Percentiles rank a stretch among this genome's conserved stretches.
Evolutionary conservation across 2,329 filamentous ascomycete species (phyloP).

Genomic region (Ascochyta koolunga): DNA sequence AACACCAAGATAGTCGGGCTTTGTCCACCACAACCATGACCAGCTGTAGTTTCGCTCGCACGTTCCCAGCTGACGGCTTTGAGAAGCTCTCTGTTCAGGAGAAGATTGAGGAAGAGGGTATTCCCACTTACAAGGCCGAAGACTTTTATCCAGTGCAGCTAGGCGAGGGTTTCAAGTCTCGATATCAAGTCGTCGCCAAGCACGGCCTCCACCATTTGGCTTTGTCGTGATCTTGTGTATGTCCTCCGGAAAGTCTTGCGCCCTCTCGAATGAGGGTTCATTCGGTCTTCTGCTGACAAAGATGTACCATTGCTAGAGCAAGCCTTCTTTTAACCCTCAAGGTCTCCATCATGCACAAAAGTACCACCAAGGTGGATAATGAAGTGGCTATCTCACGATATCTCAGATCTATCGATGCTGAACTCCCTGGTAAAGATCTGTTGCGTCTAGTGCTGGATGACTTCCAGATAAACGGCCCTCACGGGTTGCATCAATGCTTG

Average conservation of each 20-base stretch:
- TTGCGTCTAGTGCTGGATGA: conserved; percentile 5
- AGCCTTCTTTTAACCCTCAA: not conserved
- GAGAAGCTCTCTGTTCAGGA: not conserved
- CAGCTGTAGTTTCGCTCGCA: not conserved
- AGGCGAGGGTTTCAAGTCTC: conserved; percentile 4
- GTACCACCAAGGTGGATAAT: not conserved
- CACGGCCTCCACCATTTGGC: conserved; percentile 5
- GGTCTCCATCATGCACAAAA: not conserved
- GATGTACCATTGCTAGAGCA: not conserved
- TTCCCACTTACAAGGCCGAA: not conserved
- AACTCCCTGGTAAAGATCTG: not conserved
- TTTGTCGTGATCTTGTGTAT: conserved; percentile 7
- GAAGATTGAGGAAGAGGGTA: not conserved
- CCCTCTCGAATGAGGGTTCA: not conserved
- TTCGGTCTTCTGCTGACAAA: not conserved
- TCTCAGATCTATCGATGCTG: not conserved
- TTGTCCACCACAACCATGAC: not conserved
- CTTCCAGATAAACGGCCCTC: not conserved
- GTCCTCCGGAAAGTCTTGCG: not conserved
- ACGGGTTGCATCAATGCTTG: conserved; percentile 7
- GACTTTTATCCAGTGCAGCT: not conserved
- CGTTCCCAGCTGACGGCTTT: not conserved
- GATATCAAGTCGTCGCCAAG: conserved; percentile 3
- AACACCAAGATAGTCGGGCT: not conserved
- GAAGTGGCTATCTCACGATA: not conserved